phyloP scores from a whole-genome alignment of 805 yeast genomes.

The Saturnispora ahearnii region DNA sequence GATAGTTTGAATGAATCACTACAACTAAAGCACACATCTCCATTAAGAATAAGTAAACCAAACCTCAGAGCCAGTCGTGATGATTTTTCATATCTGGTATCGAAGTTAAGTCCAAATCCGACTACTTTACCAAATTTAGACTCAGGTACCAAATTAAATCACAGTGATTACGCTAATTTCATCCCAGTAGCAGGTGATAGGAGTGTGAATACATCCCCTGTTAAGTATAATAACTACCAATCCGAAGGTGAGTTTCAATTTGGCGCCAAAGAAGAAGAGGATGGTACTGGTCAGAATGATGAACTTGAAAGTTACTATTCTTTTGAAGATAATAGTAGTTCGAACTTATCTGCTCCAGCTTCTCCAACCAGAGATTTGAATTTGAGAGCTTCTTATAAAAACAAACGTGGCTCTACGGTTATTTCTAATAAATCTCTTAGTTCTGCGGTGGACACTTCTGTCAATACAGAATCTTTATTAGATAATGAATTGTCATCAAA shows the following conservation, averaged over 20 bases:
- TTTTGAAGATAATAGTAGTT: conserved; percentile 1
- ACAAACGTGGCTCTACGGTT: not conserved
- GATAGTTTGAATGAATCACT: conserved; percentile 12
- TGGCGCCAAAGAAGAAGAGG: not conserved
- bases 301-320: not conserved
- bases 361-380: conserved; percentile 5
- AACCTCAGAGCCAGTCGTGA: conserved; percentile 13
- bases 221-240: not conserved
- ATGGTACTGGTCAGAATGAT: not conserved
- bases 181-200: not conserved
- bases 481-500: not conserved
- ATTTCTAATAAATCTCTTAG: not conserved
- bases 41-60: conserved; percentile 12
- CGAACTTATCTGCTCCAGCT: not conserved
- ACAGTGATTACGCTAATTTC: not conserved
- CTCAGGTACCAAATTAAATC: not conserved
- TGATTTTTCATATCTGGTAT: conserved; percentile 21
- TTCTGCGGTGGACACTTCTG: conserved; percentile 2
- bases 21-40: conserved; percentile 21
- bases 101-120: conserved; percentile 24
- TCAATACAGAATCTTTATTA: conserved; percentile 3
- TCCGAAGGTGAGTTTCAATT: conserved; percentile 5
- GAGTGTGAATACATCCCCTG: conserved; percentile 1
- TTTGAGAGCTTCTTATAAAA: not conserved
- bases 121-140: conserved; percentile 17